Evolutionary conservation across 2,329 filamentous ascomycete genomes (phyloP), one percentile per base, ranked within the genome.

Genomic region (Aspergillus aculeatinus): DNA sequence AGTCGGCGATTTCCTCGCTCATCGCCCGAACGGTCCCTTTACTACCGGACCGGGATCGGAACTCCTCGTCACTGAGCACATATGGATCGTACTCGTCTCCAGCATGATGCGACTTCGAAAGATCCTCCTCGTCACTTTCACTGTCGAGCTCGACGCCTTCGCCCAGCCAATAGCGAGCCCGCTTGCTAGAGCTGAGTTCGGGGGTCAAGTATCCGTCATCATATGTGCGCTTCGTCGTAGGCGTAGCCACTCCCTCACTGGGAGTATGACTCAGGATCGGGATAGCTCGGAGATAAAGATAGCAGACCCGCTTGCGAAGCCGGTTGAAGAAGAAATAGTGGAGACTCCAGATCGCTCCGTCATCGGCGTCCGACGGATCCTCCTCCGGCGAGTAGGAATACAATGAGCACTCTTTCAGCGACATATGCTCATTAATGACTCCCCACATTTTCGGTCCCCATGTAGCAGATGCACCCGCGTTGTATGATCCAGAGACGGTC

Each of bases 321-420:
- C 94, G 94, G 81, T 96, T 97, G 84, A 97, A 98, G 76, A 98
- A 96, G 81, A 99, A 96, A 77, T 96, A 97, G 75, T 98, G 93
- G 63, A 93, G 83, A 53, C 91, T 92, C 94, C 94, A 99, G 63
- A 99, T 93, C 10, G 93, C 89, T 63, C 91, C 91, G 71, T 97
- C 92, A 63, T 96, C 94, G 61, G 96, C 93, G 64, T 92, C 92
- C 69, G 96, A 96, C 0, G 92, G 92, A 71, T 96, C 93, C 62
- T 93, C 91, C 47, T 92, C 89, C 0, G 95, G 95, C 55, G 89
- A 86, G 78, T 96, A 99, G 58, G 89, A 90, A 76, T 96, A 98
- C 63, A 94, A 87, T 58, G 88, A 89, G 78, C 95, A 99, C 67
- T 96, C 89, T 67, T 90, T 88, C 48, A 98, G 83, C 53, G 86